Evolutionary conservation across 352 stramenopile species (phyloP).

Genomic region (Pythium phragmiticola): DNA sequence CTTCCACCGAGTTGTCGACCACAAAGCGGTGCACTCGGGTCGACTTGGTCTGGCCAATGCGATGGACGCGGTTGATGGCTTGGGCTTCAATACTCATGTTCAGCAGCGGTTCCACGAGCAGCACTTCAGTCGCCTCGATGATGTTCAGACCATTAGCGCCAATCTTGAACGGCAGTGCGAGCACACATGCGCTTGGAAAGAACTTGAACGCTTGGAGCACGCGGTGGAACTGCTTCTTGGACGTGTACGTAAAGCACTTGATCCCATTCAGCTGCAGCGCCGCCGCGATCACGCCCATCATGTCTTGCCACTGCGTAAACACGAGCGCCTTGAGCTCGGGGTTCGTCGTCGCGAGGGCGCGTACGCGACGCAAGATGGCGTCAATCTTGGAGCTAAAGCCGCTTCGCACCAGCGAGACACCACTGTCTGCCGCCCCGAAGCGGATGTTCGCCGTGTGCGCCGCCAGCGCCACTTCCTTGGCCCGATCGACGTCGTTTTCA

Average conservation of each 20-base stretch:
- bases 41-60: constrained; percentile 83
- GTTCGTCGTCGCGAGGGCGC: constrained; percentile 43
- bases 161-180: constrained; percentile 84
- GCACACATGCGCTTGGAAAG: constrained; percentile 48
- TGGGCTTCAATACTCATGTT: constrained; percentile 85
- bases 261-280: constrained; percentile 47
- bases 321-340: constrained; percentile 84
- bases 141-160: constrained; percentile 92
- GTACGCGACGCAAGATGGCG: constrained; percentile 49
- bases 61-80: constrained; percentile 89
- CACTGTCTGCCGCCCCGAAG: background rate
- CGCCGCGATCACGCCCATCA: constrained; percentile 49
- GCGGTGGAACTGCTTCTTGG: constrained; percentile 48
- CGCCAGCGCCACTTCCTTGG: constrained; percentile 8
- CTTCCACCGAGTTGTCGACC: constrained; percentile 86
- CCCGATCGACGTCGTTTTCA: constrained; percentile 9
- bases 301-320: constrained; percentile 92
- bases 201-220: constrained; percentile 56
- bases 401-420: constrained; percentile 16
- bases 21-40: constrained; percentile 91
- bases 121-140: constrained; percentile 88
- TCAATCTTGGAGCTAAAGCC: constrained; percentile 77
- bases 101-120: constrained; percentile 90
- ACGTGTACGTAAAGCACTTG: constrained; percentile 68
- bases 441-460: background rate